phyloP scores from a whole-genome alignment of 164 flowering plant species.

The Amborella trichopoda region DNA sequence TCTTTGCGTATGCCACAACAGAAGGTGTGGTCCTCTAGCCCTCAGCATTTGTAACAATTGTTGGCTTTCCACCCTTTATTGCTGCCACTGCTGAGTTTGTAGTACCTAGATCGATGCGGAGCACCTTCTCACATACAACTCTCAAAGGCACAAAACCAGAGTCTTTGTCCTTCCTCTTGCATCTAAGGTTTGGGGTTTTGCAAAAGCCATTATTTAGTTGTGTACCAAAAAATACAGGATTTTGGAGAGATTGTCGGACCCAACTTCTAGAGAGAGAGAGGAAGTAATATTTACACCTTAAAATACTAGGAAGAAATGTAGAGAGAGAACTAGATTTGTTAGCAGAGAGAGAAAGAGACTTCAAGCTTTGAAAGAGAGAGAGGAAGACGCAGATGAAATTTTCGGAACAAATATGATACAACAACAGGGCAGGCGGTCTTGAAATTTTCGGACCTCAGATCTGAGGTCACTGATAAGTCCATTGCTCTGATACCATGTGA shows the following conservation, averaged over 20 bases:
- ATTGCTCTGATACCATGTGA: too few species aligned
- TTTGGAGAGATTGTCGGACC: constrained; percentile 6
- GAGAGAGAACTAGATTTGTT: too few species aligned
- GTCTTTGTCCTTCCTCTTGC: constrained; percentile 1
- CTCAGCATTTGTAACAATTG: constrained; percentile 58
- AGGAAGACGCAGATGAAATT: too few species aligned
- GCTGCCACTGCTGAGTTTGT: constrained; percentile 68
- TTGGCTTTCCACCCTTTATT: constrained; percentile 77
- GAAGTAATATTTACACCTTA: too few species aligned
- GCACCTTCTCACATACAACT: constrained; percentile 47
- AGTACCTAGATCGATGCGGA: constrained; percentile 58
- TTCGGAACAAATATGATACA: too few species aligned
- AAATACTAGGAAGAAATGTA: too few species aligned
- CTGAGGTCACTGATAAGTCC: too few species aligned
- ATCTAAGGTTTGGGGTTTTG: constrained; percentile 3
- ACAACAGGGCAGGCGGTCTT: too few species aligned
- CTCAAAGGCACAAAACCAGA: constrained; percentile 22
- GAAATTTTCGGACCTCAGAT: too few species aligned
- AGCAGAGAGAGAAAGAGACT: too few species aligned
- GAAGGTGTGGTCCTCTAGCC: constrained; percentile 90
- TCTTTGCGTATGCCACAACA: constrained; percentile 90
- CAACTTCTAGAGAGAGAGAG: too few species aligned
- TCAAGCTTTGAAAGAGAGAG: too few species aligned
- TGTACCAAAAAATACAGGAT: constrained; percentile 25
- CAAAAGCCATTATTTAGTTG: constrained; percentile 3